Evolutionary conservation across 345 rosid species (phyloP), one percentile per base, ranked within the genome.

Genomic region (Mangifera indica): DNA sequence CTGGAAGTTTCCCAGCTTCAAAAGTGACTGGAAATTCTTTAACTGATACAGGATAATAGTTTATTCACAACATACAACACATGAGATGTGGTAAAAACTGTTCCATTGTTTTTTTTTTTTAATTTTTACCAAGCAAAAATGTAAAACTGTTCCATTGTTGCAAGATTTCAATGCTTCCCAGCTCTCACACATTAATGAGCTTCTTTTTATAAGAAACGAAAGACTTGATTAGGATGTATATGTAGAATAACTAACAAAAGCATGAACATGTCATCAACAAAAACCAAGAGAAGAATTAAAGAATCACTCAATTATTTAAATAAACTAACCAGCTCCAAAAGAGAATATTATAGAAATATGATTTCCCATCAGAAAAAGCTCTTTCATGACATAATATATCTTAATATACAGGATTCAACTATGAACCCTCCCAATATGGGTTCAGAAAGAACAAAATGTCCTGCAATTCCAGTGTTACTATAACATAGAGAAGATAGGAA

Each of bases 151-250:
- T 54, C 61, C 51, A 21, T n/a, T 7, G 34, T 53, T 24, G 24
- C n/a, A 57, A 22, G 63, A 56, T n/a, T 40, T 20, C 63, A 24
- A 11, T 22, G 72, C 40, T 5, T 54, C 37, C 24, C 45, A 52
- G 29, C 20, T 65, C 72, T 56, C 66, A 34, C 51, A 13, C 4
- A 42, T 40, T 37, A 69, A 56, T 57, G 15, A 69, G 11, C 49
- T 32, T 24, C 17, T 48, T 11, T 12, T 2, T 11, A 48, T 12
- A 11, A 48, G 17, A 48, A 2, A 48, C 0, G 14, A 12, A 48
- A 48, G 52, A 13, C 52, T 48, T 11, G 1, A 48, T 11, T 48
- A 11, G 17, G 7, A n/a, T n/a, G n/a, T n/a, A n/a, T n/a, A 48
- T 48, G 52, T 48, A 48, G 5, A 48, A 4, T 13, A 1, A 48